Conservation (phyloP, 148 eudicot species). For the Chenopodium suecicum region DNA sequence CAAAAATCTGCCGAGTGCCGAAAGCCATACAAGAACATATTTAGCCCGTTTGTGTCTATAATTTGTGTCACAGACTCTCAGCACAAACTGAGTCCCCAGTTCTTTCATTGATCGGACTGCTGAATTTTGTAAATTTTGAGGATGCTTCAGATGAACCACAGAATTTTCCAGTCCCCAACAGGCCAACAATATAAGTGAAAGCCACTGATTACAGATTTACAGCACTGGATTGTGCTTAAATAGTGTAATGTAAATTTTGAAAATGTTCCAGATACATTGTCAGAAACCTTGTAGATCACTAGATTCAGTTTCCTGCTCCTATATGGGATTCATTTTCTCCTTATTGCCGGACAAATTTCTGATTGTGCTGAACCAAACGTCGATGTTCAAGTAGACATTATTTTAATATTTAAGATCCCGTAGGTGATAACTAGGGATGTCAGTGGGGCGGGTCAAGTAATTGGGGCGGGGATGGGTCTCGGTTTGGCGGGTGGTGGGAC, state of each 20-base stretch:
- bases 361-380: neutral
- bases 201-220: neutral
- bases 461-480: too few species aligned
- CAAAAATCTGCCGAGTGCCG: neutral
- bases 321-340: neutral
- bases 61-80: neutral
- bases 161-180: neutral
- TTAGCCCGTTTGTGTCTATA: neutral
- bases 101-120: conserved; percentile 7
- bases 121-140: conserved; percentile 23
- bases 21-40: neutral
- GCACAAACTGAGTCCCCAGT: neutral
- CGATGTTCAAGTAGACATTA: neutral
- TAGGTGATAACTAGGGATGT: too few species aligned
- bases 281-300: neutral
- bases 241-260: conserved; percentile 17
- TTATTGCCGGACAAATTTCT: neutral
- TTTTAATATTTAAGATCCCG: too few species aligned
- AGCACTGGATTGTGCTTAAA: neutral
- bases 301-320: neutral
- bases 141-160: conserved; percentile 2
- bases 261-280: neutral
- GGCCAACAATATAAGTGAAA: neutral
- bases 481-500: too few species aligned
- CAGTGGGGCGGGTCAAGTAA: too few species aligned